A percentile compares a stretch with the other conserved stretches of the same genome.
Conservation (phyloP, 2,329 filamentous ascomycete species). For the Arthrinium phaeospermum region DNA sequence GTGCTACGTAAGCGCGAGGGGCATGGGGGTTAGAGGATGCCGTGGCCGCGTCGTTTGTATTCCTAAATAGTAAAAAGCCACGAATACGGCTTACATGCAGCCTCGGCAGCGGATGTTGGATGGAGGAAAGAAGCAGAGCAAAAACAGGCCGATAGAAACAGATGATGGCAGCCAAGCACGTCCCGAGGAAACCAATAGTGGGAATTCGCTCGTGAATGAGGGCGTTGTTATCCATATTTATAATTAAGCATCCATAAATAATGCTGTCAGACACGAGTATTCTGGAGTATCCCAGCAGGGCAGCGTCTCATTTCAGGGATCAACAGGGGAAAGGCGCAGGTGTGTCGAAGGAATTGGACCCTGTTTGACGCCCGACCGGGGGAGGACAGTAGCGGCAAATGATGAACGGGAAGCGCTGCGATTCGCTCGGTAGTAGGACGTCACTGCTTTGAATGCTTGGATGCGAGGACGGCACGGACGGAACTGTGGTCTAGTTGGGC, state of each 20-base stretch:
- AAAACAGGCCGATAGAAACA: no score
- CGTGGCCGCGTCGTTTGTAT: not conserved
- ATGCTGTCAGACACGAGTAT: not conserved
- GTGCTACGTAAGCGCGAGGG: not conserved
- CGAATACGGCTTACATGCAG: not conserved
- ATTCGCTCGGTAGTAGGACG: conserved; percentile 9
- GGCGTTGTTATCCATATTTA: not conserved
- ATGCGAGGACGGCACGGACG: conserved; percentile 1
- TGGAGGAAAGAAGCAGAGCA: not conserved
- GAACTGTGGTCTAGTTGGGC: not conserved
- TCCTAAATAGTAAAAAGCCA: not conserved
- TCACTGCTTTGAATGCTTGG: not conserved
- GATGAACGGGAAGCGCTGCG: not conserved
- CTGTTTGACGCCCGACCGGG: conserved; percentile 13
- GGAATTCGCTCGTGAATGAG: not conserved
- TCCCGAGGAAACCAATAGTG: not conserved
- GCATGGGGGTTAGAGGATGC: not conserved
- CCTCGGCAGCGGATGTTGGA: not conserved
- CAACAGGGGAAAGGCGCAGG: conserved; percentile 8
- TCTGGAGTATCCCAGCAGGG: not conserved
- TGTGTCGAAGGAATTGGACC: not conserved
- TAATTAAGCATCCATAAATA: conserved; percentile 5
- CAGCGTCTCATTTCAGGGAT: conserved; percentile 7
- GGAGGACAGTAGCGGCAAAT: not conserved
- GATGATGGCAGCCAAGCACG: not conserved